phyloP scores from a whole-genome alignment of 306 rosid genomes.

The Acmispon strigosus region DNA sequence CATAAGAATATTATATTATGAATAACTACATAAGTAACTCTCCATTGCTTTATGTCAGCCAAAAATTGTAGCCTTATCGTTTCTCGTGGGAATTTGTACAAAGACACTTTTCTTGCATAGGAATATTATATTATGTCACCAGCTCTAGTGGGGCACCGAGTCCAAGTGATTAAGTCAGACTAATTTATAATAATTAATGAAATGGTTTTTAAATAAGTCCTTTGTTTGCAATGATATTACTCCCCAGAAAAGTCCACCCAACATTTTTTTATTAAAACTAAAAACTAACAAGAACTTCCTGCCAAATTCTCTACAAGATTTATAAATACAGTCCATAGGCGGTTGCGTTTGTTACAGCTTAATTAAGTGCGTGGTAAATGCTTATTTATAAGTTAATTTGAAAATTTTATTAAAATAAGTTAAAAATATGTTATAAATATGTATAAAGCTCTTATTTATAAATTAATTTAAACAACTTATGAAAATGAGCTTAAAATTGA shows the following conservation, averaged over 20 bases:
- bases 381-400: too few species aligned
- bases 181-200: constrained; percentile 8
- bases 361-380: too few species aligned
- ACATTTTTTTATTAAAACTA: background rate
- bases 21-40: constrained; percentile 13
- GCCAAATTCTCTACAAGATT: constrained; percentile 3
- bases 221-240: constrained; percentile 14
- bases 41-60: constrained; percentile 16
- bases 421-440: too few species aligned
- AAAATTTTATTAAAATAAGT: too few species aligned
- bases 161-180: constrained; percentile 12
- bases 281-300: constrained; percentile 13
- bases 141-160: background rate
- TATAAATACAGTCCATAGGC: background rate
- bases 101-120: background rate
- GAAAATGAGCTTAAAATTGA: too few species aligned
- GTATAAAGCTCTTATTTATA: too few species aligned
- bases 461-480: too few species aligned
- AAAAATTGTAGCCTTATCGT: background rate
- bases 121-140: background rate
- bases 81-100: background rate
- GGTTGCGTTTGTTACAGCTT: too few species aligned
- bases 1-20: constrained; percentile 5
- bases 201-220: background rate
- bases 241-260: constrained; percentile 13